phyloP scores from a whole-genome alignment of 495 filamentous ascomycete species.

The Talaromyces adpressus region DNA sequence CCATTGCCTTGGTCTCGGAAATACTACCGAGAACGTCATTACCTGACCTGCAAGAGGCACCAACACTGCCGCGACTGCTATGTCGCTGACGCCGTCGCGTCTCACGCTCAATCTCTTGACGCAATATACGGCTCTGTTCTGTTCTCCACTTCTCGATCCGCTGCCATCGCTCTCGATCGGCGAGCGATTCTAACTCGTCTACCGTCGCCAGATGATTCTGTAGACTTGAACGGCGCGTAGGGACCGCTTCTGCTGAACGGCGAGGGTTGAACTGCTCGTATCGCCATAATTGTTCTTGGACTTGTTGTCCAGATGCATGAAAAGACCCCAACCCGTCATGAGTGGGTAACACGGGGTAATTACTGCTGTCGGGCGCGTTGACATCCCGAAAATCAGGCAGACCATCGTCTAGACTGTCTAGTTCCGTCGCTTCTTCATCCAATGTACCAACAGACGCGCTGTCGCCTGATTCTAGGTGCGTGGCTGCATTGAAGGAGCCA shows the following conservation, averaged over 20 bases:
- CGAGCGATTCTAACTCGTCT: slow-evolving; percentile 31
- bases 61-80: slow-evolving; percentile 16
- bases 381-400: slow-evolving; percentile 56
- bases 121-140: slow-evolving; percentile 76
- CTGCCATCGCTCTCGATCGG: slow-evolving; percentile 60
- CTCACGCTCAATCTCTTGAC: slow-evolving; percentile 85
- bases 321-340: slow-evolving; percentile 93
- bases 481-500: slow-evolving; percentile 68
- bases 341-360: slow-evolving; percentile 62
- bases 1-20: slow-evolving; percentile 15
- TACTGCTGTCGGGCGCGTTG: slow-evolving; percentile 72
- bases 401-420: slow-evolving; percentile 43
- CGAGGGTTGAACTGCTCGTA: slow-evolving; percentile 77
- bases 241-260: slow-evolving; percentile 31
- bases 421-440: slow-evolving; percentile 39
- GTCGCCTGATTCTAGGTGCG: slow-evolving; percentile 12
- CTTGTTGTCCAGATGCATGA: slow-evolving; percentile 41
- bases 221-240: slow-evolving; percentile 49
- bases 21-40: slow-evolving; percentile 15
- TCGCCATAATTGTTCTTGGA: slow-evolving; percentile 77
- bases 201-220: slow-evolving; percentile 60
- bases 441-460: slow-evolving; percentile 33
- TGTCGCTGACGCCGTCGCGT: slow-evolving; percentile 54
- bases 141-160: slow-evolving; percentile 87
- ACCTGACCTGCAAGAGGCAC: slow-evolving; percentile 22